These are phyloP conservation scores for Uromyces viciae-fabae DNA, from an alignment of 1,284 basidiomycete species.

Conservation along the genomic window DNA sequence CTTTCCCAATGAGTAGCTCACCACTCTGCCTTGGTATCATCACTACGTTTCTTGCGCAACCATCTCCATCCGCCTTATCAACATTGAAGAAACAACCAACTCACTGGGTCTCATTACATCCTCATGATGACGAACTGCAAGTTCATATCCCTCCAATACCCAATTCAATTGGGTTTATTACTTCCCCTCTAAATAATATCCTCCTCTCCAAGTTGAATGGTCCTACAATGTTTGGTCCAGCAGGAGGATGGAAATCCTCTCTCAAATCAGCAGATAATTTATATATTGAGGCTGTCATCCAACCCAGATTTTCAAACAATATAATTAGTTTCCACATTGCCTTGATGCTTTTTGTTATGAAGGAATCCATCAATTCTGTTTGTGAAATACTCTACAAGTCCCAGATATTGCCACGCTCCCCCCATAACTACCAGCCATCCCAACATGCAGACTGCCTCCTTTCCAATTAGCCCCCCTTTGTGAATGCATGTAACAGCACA, in stretches of 20 bases:
- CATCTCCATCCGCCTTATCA: too few species aligned
- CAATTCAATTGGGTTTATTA: background rate
- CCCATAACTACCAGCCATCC: background rate
- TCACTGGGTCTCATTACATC: background rate
- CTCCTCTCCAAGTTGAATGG: background rate
- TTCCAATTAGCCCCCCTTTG: too few species aligned
- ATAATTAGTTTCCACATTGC: background rate
- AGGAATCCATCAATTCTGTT: background rate
- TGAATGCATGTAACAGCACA: too few species aligned
- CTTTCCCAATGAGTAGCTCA: too few species aligned
- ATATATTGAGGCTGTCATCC: background rate
- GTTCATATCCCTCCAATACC: background rate
- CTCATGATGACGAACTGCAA: background rate
- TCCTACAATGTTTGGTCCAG: background rate
- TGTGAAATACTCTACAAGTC: background rate
- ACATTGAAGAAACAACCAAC: background rate
- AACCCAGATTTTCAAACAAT: background rate
- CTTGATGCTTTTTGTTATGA: background rate
- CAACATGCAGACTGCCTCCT: background rate
- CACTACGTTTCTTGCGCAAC: too few species aligned
- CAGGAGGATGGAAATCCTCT: background rate
- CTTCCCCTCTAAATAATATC: background rate
- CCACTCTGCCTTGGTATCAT: too few species aligned
- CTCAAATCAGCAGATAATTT: background rate
- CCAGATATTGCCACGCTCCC: background rate